phyloP scores from a whole-genome alignment of 192 early-diverging fungal genomes.

The Entomortierella chlamydospora region DNA sequence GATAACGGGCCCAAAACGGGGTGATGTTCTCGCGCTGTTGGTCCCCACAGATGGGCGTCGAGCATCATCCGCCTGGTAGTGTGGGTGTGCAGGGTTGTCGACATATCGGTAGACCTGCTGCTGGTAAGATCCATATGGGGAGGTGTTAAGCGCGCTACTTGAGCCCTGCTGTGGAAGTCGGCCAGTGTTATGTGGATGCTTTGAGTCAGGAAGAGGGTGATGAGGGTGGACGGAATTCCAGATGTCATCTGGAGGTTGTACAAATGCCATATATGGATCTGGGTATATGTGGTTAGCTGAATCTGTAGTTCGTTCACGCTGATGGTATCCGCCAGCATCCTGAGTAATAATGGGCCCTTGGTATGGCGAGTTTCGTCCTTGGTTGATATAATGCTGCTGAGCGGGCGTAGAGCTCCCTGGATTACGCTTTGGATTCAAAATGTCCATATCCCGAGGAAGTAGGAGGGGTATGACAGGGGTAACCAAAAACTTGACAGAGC shows the following conservation, averaged over 20 bases:
- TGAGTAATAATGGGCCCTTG: conserved; percentile 7
- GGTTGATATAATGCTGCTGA: conserved; percentile 13
- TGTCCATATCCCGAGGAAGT: conserved; percentile 43
- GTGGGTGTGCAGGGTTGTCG: conserved; percentile 43
- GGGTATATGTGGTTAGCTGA: conserved; percentile 20
- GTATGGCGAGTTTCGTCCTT: conserved; percentile 39
- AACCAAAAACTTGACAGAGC: conserved; percentile 45
- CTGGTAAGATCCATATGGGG: conserved; percentile 45
- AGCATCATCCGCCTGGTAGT: conserved; percentile 33
- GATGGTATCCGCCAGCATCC: conserved; percentile 33
- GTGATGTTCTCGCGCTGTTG: conserved; percentile 50
- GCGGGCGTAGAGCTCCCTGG: conserved; percentile 10
- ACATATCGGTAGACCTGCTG: conserved; percentile 33
- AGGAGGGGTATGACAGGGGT: conserved; percentile 50
- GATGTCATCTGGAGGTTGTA: conserved; percentile 42
- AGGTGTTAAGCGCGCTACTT: conserved; percentile 14
- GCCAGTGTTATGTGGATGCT: conserved; percentile 43
- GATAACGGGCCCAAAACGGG: conserved; percentile 43
- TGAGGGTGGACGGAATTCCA: conserved; percentile 52
- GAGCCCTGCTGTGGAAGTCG: conserved; percentile 28
- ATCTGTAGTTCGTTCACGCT: conserved; percentile 34
- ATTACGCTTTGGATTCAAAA: conserved; percentile 46
- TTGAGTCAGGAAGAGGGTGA: conserved; percentile 50
- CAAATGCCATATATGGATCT: conserved; percentile 32
- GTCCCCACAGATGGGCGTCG: conserved; percentile 36